Base-by-base conservation (phyloP, 371 early-diverging fungal genomes). In the Mucor circinelloides region DNA sequence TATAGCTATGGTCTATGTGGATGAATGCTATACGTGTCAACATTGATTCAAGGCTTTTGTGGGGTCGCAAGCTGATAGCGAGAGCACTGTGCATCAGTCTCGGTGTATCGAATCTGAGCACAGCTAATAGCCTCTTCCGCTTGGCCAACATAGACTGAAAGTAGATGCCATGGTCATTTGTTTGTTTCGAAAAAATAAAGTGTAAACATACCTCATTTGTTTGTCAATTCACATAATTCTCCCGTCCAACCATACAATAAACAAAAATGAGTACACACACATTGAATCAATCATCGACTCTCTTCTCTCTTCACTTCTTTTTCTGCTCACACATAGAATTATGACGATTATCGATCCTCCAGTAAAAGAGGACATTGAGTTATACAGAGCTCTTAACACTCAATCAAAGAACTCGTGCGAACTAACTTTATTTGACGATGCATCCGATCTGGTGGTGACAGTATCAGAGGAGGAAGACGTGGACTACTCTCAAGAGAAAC, bases 281-380 rank as follows among this genome's bases (percentile, higher is more conserved):
- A 23, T 21, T 6, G 28, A 17, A 25, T 21, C 13, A 12, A n/a
- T 48, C 17, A 48, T 25, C n/a, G n/a, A n/a, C n/a, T n/a, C n/a
- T n/a, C n/a, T n/a, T n/a, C n/a, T n/a, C n/a, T n/a, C 27, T 42
- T 23, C 5, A 60, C 31, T 36, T 3, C 48, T 30, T 40, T 50
- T 36, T 44, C 54, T 17, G 5, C 17, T 9, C 1, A 30, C n/a
- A 30, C 36, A 27, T 34, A 60, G 2, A 1, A n/a, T 6, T 6
- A 69, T 69, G 64, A 60, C 69, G 13, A 55, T 59, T 40, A 32
- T 54, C 19, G 64, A 63, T 28, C 54, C 69, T 1, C 50, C 64
- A 52, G 21, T 55, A 54, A 60, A 34, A 59, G 64, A 64, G 6
- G 38, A 27, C 10, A 42, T 56, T 28, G 34, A 36, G 12, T 38